Evolutionary conservation across 2,329 filamentous ascomycete genomes (phyloP).

Genomic region (Pezizomycotina sp.): DNA sequence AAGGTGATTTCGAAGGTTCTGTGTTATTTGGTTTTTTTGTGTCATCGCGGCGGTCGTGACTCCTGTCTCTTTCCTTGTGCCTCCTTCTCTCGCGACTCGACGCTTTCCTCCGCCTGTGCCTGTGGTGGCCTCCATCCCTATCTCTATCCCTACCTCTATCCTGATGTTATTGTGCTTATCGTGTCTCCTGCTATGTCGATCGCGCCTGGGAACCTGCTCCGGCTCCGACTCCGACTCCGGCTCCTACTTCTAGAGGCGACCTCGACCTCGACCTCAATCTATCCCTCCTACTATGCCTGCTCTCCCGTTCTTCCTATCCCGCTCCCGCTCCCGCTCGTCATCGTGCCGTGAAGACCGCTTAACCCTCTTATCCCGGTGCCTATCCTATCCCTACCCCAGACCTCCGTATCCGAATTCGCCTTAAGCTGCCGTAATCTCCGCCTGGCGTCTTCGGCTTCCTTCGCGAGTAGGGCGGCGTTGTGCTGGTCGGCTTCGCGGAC

Average conservation of each 20-base stretch:
- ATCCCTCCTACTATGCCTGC: conserved; percentile 12
- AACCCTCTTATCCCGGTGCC: conserved; percentile 19
- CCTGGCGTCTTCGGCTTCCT: conserved; percentile 63
- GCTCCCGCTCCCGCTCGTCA: conserved; percentile 38
- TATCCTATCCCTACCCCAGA: conserved; percentile 21
- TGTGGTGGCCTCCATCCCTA: too few species aligned
- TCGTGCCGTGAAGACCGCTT: conserved; percentile 34
- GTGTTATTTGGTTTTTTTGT: conserved; percentile 7
- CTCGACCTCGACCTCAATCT: conserved; percentile 15
- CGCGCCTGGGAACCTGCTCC: too few species aligned
- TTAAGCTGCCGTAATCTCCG: conserved; percentile 50
- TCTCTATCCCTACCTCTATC: conserved; percentile 4
- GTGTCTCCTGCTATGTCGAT: conserved; percentile 4
- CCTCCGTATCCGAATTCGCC: conserved; percentile 33
- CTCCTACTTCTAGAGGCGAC: conserved; percentile 9
- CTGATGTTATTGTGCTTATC: conserved; percentile 3
- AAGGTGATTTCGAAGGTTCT: too few species aligned
- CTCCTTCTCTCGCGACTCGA: conserved; percentile 4
- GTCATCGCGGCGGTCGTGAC: conserved; percentile 14
- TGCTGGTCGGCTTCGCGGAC: conserved; percentile 77
- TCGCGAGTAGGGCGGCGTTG: conserved; percentile 71
- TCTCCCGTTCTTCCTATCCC: conserved; percentile 23
- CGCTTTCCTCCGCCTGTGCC: conserved; percentile 3
- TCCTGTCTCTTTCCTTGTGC: conserved; percentile 8
- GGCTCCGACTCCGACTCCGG: conserved; percentile 6